A percentile compares a stretch with the other conserved stretches of the same genome.
phyloP scores from a whole-genome alignment of 495 filamentous ascomycete genomes.

The Penicillium samsonianum region DNA sequence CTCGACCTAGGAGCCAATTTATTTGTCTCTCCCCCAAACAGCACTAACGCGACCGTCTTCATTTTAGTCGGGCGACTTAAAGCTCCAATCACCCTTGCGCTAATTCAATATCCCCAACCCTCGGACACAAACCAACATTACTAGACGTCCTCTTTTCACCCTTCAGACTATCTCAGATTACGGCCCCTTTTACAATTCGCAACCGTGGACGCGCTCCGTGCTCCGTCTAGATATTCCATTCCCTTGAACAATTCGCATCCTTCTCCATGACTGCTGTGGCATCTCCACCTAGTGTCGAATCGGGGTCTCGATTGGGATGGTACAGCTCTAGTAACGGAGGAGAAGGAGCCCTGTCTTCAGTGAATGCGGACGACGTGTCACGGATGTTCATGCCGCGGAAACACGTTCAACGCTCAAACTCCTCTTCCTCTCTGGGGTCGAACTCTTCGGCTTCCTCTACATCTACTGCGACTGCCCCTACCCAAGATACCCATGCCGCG shows the following conservation, averaged over 20 bases:
- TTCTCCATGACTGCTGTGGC: conserved; percentile 95
- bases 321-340: conserved; percentile 66
- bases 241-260: conserved; percentile 27
- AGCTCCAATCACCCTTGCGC: conserved; percentile 20
- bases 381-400: conserved; percentile 88
- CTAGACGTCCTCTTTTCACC: conserved; percentile 1
- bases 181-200: conserved; percentile 11
- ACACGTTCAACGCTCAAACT: conserved; percentile 79
- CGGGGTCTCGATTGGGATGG: conserved; percentile 63
- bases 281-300: conserved; percentile 84
- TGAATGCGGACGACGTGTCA: conserved; percentile 83
- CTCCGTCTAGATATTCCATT: conserved; percentile 23
- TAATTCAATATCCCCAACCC: conserved; percentile 10
- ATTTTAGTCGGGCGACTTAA: conserved; percentile 25
- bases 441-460: conserved; percentile 57
- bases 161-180: neutral
- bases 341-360: conserved; percentile 72
- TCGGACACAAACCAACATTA: conserved; percentile 1
- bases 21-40: conserved; percentile 22
- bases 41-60: conserved; percentile 35
- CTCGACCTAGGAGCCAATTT: conserved; percentile 6
- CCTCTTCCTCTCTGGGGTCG: conserved; percentile 72
- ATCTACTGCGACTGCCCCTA: conserved; percentile 43
- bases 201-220: conserved; percentile 23
- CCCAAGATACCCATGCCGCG: conserved; percentile 54